A percentile compares a stretch with the other conserved stretches of the same genome.
Conservation (phyloP, 225 moss, liverwort and hornwort species). For the Pseudoscleropodium purum region DNA sequence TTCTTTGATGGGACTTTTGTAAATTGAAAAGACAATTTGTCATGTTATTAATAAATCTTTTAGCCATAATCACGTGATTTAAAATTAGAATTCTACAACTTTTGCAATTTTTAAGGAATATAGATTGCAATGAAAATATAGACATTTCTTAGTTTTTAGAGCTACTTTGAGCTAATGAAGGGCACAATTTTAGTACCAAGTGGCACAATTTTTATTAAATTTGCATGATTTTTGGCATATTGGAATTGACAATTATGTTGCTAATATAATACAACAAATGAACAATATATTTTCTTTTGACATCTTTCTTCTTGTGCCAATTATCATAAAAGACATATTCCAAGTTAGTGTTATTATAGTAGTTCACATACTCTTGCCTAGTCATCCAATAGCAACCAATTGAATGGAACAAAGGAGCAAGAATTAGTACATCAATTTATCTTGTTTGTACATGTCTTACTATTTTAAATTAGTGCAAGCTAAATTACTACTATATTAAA, state of each 20-base stretch:
- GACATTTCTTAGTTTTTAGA: neutral
- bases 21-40: neutral
- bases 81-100: neutral
- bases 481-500: neutral
- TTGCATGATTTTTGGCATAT: neutral
- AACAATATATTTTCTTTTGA: accelerated
- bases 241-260: neutral
- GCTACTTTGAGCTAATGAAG: neutral
- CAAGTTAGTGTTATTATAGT: accelerated
- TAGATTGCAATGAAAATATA: neutral
- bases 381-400: accelerated
- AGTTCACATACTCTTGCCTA: accelerated
- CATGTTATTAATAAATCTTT: neutral
- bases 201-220: neutral
- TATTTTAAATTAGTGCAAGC: neutral
- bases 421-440: neutral
- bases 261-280: neutral
- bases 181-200: neutral
- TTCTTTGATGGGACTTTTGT: neutral
- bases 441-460: accelerated
- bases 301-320: neutral
- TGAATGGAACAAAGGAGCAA: neutral
- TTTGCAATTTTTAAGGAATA: neutral
- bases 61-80: neutral
- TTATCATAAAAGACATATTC: neutral